These are phyloP conservation scores for Candida hungchunana DNA, from an alignment of 805 yeast genomes.

Conservation along the genomic window DNA sequence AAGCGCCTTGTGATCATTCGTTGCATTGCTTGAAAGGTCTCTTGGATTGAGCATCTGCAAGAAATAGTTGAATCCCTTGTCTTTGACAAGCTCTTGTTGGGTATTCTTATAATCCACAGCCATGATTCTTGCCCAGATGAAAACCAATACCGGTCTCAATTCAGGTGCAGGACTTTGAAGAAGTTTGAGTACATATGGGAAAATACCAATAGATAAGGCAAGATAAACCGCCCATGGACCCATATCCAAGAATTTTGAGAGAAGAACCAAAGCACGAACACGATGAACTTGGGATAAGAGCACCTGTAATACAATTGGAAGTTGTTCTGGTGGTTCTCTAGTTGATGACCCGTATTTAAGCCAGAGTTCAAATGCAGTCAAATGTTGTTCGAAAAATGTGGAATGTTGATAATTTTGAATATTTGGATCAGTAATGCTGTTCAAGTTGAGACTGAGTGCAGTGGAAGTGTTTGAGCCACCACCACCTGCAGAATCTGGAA, in stretches of 20 bases:
- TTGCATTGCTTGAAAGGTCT: slow-evolving; percentile 21
- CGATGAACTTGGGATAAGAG: slow-evolving; percentile 91
- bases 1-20: slow-evolving; percentile 85
- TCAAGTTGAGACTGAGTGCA: no score
- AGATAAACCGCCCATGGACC: slow-evolving; percentile 98
- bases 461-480: no score
- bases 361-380: slow-evolving; percentile 97
- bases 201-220: slow-evolving; percentile 90
- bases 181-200: slow-evolving; percentile 87
- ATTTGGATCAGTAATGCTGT: slow-evolving; percentile 7
- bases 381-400: slow-evolving; percentile 90
- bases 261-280: slow-evolving; percentile 75
- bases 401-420: slow-evolving; percentile 74
- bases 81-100: slow-evolving; percentile 88
- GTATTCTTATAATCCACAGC: slow-evolving; percentile 88
- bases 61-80: slow-evolving; percentile 85
- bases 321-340: slow-evolving; percentile 87
- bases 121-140: slow-evolving; percentile 97
- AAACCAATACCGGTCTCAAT: slow-evolving; percentile 86
- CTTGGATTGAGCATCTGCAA: slow-evolving; percentile 65
- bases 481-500: no score
- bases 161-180: slow-evolving; percentile 95
- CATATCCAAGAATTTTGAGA: slow-evolving; percentile 82
- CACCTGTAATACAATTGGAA: slow-evolving; percentile 92
- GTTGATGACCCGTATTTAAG: slow-evolving; percentile 83